Base-by-base conservation (phyloP, 768 basidiomycete species). In the Dentipellis fragilis region DNA sequence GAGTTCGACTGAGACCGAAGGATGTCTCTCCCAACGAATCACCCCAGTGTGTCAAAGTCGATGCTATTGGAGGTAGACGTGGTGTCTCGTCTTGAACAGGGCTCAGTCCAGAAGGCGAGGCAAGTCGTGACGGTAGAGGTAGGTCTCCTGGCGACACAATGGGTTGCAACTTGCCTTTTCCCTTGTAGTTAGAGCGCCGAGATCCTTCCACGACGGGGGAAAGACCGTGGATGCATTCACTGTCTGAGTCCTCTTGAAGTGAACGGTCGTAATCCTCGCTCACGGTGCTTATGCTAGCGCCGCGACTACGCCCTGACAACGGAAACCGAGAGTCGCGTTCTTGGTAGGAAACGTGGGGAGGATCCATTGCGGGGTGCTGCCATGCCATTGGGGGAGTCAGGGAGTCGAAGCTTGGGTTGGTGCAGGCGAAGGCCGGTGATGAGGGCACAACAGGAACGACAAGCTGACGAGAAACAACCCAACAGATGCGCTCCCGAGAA, bases 261-360 rank as follows among this genome's bases (percentile, higher is more conserved):
- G 71, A 57, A 39, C 74, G 69, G 59, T 72, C 69, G 51, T 70
- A 66, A 54, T 71, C 68, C 46, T 78, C 76, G 46, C 68, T 71
- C 42, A 68, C 68, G 21, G 78, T 75, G 66, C 76, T 79, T 62
- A 81, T 65, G 64, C 83, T 85, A 49, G 75, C 71, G 35, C 80
- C 81, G 45, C 81, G 80, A 55, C 72, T 74, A 54, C 81, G 78
- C 54, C 73, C 65, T 61, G 74, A 69, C 60, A 48, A 59, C 53
- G 42, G 64, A 59, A 52, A 58, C 50, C 62, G 70, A 68, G 54
- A 63, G 67, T 63, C 75, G 64, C 68, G 71, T 16, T 72, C 68
- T 3, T 74, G 71, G 42, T 73, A 67, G 40, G 64, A 63, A 19
- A 68, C 61, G 54, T 66, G 57, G 9, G 68, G 60, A 29, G 68